A percentile compares a stretch with the other conserved stretches of the same genome.
Conservation (phyloP, 2,329 filamentous ascomycete species). For the Hypoxylon sp. region DNA sequence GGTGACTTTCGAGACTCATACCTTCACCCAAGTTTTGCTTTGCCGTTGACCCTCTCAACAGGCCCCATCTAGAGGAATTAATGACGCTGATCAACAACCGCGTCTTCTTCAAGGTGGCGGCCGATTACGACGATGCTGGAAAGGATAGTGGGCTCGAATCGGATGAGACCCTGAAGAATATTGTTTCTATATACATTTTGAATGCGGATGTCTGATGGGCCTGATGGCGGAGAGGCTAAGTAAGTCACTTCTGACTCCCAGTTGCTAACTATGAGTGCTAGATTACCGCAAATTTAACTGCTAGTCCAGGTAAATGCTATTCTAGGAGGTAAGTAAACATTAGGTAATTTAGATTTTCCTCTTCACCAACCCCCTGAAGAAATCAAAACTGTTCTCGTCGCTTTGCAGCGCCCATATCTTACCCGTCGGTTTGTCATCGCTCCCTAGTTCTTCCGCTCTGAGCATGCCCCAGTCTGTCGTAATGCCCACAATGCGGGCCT, state of each 20-base stretch:
- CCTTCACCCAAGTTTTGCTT: not conserved
- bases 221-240: too few relatives aligned
- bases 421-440: slow-evolving; percentile 79
- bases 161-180: not conserved
- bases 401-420: slow-evolving; percentile 88
- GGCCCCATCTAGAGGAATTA: slow-evolving; percentile 2
- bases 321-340: not conserved
- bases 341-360: slow-evolving; percentile 71
- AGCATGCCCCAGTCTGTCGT: slow-evolving; percentile 92
- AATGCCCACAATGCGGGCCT: slow-evolving; percentile 85
- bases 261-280: not conserved
- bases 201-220: not conserved
- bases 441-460: slow-evolving; percentile 83
- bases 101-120: not conserved
- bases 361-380: slow-evolving; percentile 88
- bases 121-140: not conserved
- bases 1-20: too few relatives aligned
- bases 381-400: slow-evolving; percentile 98
- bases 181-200: slow-evolving; percentile 5
- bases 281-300: not conserved
- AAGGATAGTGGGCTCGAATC: slow-evolving; percentile 2
- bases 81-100: not conserved
- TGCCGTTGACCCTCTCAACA: not conserved
- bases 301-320: not conserved
- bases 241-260: not conserved